Percentiles rank a stretch among this genome's conserved stretches.
Conservation (phyloP, 1,139 yeast genomes). For the Candida tunisiensis region DNA sequence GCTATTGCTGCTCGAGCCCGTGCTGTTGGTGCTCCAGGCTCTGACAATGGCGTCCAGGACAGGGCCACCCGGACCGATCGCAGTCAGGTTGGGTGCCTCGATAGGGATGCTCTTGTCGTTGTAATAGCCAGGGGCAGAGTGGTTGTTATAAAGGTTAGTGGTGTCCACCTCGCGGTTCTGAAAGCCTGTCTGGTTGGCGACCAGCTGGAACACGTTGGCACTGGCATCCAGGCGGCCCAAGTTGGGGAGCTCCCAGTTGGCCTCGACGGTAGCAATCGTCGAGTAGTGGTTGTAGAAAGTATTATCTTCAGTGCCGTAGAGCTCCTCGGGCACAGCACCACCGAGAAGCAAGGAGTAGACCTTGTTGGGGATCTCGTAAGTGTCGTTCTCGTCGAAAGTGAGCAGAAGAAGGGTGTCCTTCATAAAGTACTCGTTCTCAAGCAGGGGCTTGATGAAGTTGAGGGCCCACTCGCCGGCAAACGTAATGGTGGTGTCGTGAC, state of each 20-base stretch:
- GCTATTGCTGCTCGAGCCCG: background rate
- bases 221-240: conserved; percentile 31
- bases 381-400: conserved; percentile 32
- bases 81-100: conserved; percentile 24
- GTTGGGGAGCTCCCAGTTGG: conserved; percentile 29
- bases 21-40: background rate
- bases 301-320: conserved; percentile 24
- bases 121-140: conserved; percentile 25
- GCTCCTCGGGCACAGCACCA: conserved; percentile 26
- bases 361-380: conserved; percentile 24
- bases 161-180: conserved; percentile 22
- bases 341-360: conserved; percentile 26
- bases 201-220: conserved; percentile 27
- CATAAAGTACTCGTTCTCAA: conserved; percentile 27
- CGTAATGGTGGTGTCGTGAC: conserved; percentile 28
- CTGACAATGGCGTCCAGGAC: conserved; percentile 2
- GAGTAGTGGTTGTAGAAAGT: conserved; percentile 35
- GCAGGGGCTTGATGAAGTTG: conserved; percentile 25
- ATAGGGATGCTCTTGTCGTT: conserved; percentile 17
- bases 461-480: conserved; percentile 29
- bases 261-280: conserved; percentile 27
- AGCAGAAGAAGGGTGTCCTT: conserved; percentile 25
- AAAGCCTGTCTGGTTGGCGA: conserved; percentile 22
- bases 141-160: conserved; percentile 22
- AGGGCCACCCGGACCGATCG: conserved; percentile 24